Percentiles rank a stretch among this genome's conserved stretches.
Evolutionary conservation across 2,329 filamentous ascomycete genomes (phyloP).

Genomic region (Claviceps pazoutovae): DNA sequence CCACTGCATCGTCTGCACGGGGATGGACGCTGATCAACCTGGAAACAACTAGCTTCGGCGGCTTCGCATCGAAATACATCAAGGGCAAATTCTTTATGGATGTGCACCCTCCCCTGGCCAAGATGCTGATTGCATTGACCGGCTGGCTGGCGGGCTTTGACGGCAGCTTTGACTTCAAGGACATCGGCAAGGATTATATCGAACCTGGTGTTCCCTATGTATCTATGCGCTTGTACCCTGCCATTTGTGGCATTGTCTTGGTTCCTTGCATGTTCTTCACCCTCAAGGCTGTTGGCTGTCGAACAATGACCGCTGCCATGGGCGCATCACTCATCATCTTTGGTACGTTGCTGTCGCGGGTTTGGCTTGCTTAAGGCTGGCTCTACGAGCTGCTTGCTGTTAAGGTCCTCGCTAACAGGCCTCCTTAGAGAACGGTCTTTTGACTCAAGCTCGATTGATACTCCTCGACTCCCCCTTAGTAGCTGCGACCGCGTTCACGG

Average conservation of each 20-base stretch:
- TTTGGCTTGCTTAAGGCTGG: not conserved
- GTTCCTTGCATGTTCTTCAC: slow-evolving; percentile 92
- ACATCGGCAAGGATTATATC: slow-evolving; percentile 97
- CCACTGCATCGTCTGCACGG: not conserved
- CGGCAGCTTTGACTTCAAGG: slow-evolving; percentile 96
- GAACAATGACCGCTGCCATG: slow-evolving; percentile 68
- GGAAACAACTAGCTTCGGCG: slow-evolving; percentile 59
- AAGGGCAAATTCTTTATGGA: slow-evolving; percentile 99
- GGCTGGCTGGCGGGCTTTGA: slow-evolving; percentile 93
- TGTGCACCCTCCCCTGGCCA: slow-evolving; percentile 94
- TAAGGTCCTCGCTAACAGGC: slow-evolving; percentile 13
- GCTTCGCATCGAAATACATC: slow-evolving; percentile 97
- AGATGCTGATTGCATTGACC: slow-evolving; percentile 88
- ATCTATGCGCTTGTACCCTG: slow-evolving; percentile 88
- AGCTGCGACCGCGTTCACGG: slow-evolving; percentile 84
- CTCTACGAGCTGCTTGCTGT: not conserved
- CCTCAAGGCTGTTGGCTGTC: slow-evolving; percentile 79
- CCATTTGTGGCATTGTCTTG: slow-evolving; percentile 73
- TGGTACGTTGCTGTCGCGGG: slow-evolving; percentile 42
- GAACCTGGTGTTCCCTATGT: slow-evolving; percentile 94
- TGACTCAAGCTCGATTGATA: slow-evolving; percentile 90
- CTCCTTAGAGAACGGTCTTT: slow-evolving; percentile 70
- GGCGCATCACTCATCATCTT: slow-evolving; percentile 83
- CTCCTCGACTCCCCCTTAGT: slow-evolving; percentile 91
- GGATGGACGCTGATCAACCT: not conserved